A percentile compares a stretch with the other conserved stretches of the same genome.
phyloP scores from a whole-genome alignment of 768 basidiomycete species.

The Lyophyllum decastes region DNA sequence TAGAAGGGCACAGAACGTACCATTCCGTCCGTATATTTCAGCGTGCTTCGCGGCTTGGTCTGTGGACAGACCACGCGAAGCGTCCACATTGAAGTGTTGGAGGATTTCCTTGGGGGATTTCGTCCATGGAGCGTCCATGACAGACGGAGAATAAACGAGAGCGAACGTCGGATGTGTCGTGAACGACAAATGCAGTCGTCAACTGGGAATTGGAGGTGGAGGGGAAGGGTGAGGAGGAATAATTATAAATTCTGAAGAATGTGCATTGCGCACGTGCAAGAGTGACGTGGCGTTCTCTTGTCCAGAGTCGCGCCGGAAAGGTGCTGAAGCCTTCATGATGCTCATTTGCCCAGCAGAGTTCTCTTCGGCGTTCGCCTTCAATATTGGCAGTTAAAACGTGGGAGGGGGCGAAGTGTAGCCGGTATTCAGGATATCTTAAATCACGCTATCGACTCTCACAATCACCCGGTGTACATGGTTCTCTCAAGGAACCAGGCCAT shows the following conservation, averaged over 20 bases:
- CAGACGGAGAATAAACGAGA: slow-evolving; percentile 16
- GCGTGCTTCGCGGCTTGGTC: slow-evolving; percentile 74
- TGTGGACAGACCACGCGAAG: slow-evolving; percentile 59
- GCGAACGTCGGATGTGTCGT: slow-evolving; percentile 13
- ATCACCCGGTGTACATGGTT: neutral
- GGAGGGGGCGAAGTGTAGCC: neutral
- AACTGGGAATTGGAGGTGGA: slow-evolving; percentile 6
- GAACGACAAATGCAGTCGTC: slow-evolving; percentile 12
- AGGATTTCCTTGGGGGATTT: slow-evolving; percentile 66
- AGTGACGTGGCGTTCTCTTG: slow-evolving; percentile 40
- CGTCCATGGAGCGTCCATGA: slow-evolving; percentile 82
- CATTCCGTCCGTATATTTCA: slow-evolving; percentile 84
- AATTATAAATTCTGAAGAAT: slow-evolving; percentile 20
- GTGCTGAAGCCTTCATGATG: neutral
- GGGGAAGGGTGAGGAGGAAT: neutral
- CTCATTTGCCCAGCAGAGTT: neutral
- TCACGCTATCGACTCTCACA: slow-evolving; percentile 34
- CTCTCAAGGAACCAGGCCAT: too few relatives aligned
- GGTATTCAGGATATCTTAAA: slow-evolving; percentile 11
- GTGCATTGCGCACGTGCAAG: slow-evolving; percentile 32
- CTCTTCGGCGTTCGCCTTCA: neutral
- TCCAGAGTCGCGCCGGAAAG: neutral
- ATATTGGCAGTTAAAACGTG: neutral
- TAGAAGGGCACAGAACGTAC: slow-evolving; percentile 36
- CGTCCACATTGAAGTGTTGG: slow-evolving; percentile 71